These are phyloP conservation scores for Citrus unshiu DNA, from an alignment of 345 rosid genomes.

Conservation along the genomic window DNA sequence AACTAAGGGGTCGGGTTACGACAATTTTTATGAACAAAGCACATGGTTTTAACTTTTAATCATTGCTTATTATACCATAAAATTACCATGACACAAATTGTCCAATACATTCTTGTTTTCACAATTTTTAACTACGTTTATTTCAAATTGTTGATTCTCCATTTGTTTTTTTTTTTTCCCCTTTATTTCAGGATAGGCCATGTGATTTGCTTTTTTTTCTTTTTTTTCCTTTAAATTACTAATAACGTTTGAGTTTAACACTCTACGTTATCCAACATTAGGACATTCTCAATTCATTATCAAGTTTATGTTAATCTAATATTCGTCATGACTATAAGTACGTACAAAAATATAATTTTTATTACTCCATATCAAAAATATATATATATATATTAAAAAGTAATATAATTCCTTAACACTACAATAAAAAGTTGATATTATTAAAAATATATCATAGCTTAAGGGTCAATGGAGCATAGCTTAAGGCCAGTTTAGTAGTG, in stretches of 20 bases:
- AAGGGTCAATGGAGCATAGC: too few species aligned
- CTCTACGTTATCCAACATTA: neutral
- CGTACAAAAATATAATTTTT: too few species aligned
- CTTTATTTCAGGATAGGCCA: neutral
- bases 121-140: neutral
- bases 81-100: neutral
- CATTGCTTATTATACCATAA: neutral
- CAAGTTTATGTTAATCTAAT: neutral
- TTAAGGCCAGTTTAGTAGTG: too few species aligned
- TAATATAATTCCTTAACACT: too few species aligned
- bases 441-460: too few species aligned
- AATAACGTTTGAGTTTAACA: neutral
- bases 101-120: neutral
- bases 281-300: neutral
- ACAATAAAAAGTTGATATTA: too few species aligned
- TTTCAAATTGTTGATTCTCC: neutral
- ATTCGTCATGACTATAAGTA: neutral
- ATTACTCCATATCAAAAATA: too few species aligned
- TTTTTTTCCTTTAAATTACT: too few species aligned
- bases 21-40: neutral
- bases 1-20: neutral
- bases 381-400: too few species aligned
- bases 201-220: too few species aligned
- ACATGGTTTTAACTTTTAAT: constrained; percentile 11
- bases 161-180: neutral